Conservation (phyloP, 306 rosid species). For the Crataegus laevigata region DNA sequence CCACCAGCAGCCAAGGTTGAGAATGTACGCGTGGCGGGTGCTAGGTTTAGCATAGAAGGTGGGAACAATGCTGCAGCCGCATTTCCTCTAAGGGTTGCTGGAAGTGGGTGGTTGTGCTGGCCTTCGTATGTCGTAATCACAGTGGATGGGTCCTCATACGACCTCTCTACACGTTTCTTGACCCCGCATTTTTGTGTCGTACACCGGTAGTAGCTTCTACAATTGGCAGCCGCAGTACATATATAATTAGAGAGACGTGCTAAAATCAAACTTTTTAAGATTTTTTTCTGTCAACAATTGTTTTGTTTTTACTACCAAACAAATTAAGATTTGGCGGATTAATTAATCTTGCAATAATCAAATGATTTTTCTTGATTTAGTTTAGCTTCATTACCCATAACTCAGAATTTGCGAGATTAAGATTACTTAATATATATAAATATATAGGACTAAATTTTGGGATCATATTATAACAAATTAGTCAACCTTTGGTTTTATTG, state of each 20-base stretch:
- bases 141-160: conserved; percentile 56
- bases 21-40: conserved; percentile 5
- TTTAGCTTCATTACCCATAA: background rate
- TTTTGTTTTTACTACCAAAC: too few species aligned
- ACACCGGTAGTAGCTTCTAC: conserved; percentile 83
- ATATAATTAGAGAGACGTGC: background rate
- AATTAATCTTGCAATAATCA: too few species aligned
- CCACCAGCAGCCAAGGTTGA: conserved; percentile 16
- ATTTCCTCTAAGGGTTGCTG: conserved; percentile 60
- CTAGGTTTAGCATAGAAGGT: conserved; percentile 27
- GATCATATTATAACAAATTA: background rate
- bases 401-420: background rate
- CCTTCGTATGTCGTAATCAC: conserved; percentile 88
- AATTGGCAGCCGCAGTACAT: background rate
- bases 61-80: conserved; percentile 53
- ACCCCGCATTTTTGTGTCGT: conserved; percentile 79
- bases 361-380: background rate
- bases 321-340: too few species aligned
- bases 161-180: conserved; percentile 84
- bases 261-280: background rate
- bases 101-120: conserved; percentile 81
- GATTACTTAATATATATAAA: background rate
- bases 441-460: background rate
- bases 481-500: background rate
- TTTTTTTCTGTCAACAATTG: background rate